A percentile compares a stretch with the other conserved stretches of the same genome.
Conservation (phyloP, 768 basidiomycete species). For the Agrocybe pediades region DNA sequence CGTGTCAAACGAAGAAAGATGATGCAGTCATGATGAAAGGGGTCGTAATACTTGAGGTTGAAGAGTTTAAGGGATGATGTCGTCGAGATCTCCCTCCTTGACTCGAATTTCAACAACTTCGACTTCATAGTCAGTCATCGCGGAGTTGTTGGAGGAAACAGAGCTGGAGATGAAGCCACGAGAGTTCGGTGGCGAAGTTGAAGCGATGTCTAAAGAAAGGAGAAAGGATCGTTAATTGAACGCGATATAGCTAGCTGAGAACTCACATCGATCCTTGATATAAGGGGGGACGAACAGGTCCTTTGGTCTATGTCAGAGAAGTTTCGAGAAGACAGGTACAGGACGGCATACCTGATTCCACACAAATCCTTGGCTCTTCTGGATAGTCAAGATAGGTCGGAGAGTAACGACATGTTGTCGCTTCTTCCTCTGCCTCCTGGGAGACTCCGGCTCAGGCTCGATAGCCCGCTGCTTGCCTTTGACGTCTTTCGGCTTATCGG, state of each 20-base stretch:
- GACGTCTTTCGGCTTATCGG: constrained; percentile 55
- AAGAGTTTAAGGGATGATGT: constrained; percentile 62
- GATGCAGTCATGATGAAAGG: neutral
- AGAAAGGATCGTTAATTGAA: constrained; percentile 1
- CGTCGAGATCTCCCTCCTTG: constrained; percentile 73
- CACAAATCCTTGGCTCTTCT: constrained; percentile 85
- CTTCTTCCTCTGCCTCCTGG: constrained; percentile 52
- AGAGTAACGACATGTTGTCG: constrained; percentile 61
- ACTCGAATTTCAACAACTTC: constrained; percentile 90
- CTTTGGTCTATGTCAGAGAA: constrained; percentile 34
- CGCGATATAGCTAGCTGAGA: constrained; percentile 14
- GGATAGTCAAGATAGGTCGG: constrained; percentile 84
- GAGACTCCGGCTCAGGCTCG: constrained; percentile 60
- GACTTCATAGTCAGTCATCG: constrained; percentile 76
- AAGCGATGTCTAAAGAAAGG: constrained; percentile 63
- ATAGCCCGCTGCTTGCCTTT: constrained; percentile 84
- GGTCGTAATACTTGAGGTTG: neutral
- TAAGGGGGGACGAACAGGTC: constrained; percentile 88
- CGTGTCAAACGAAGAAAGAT: neutral
- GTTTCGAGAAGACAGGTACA: neutral
- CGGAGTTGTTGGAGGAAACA: constrained; percentile 65
- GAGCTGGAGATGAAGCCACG: constrained; percentile 67
- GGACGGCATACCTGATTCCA: constrained; percentile 77
- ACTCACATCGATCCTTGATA: constrained; percentile 88
- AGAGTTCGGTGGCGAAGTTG: constrained; percentile 78